phyloP scores from a whole-genome alignment of 345 rosid species.

The Gossypium herbaceum region DNA sequence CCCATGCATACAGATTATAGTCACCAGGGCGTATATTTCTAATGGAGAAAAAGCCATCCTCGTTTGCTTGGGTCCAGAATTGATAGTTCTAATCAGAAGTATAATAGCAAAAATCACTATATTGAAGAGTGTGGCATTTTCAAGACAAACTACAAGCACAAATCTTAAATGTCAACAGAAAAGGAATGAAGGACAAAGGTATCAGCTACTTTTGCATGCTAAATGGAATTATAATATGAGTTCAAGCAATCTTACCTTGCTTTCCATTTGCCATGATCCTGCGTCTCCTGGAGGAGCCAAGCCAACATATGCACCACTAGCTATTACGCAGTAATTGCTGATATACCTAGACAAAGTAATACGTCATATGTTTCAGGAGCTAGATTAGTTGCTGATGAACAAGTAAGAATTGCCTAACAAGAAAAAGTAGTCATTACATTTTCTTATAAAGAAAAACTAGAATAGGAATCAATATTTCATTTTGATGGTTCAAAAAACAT shows the following conservation, averaged over 20 bases:
- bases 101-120: not conserved
- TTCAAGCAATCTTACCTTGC: slow-evolving; percentile 47
- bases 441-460: not conserved
- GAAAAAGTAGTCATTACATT: slow-evolving; percentile 5
- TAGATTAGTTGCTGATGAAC: too few species aligned
- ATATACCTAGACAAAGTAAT: slow-evolving; percentile 40
- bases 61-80: slow-evolving; percentile 76
- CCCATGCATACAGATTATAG: slow-evolving; percentile 80
- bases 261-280: slow-evolving; percentile 86
- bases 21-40: slow-evolving; percentile 48
- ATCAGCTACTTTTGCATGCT: not conserved
- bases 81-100: slow-evolving; percentile 57
- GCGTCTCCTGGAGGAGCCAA: slow-evolving; percentile 68
- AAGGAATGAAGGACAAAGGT: not conserved
- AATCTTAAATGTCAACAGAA: not conserved
- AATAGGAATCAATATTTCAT: slow-evolving; percentile 5
- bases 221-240: not conserved
- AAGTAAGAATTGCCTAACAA: not conserved
- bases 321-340: slow-evolving; percentile 37
- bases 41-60: slow-evolving; percentile 61
- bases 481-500: not conserved
- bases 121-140: not conserved
- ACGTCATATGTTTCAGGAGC: too few species aligned
- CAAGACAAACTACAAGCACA: slow-evolving; percentile 2
- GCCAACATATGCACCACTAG: slow-evolving; percentile 65